Evolutionary conservation across 164 flowering plant genomes (phyloP), one percentile per base, ranked within the genome.

Genomic region (Taxillus chinensis): DNA sequence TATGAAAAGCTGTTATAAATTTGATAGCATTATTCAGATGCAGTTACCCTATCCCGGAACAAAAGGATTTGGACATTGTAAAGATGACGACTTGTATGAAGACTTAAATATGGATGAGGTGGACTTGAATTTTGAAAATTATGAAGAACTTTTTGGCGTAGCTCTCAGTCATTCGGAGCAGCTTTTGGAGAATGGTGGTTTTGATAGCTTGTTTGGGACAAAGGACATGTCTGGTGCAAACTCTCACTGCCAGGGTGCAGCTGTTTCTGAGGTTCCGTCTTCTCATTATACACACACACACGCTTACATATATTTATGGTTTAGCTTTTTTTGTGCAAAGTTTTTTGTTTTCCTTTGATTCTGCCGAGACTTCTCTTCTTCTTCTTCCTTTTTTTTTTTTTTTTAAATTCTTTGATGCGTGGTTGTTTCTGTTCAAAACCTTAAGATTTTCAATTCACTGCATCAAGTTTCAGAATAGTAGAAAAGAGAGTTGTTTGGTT

Each of bases 71-170:
- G 84, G 55, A 56, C 41, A 64, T 15, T 73, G 68, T 70, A 85
- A 79, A 60, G 84, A 75, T 71, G 87, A 75, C 67, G 71, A 65
- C 40, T 68, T 84, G 5, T 90, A 78, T 79, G 86, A 78, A 41
- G 89, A 84, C 61, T 77, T 86, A 65, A 69, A 75, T 64, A 79
- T 85, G 86, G 87, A 76, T 79, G 98, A 86, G 73, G 73, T 81
- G 64, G 97, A 88, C 71, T 55, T 90, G 67, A 79, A 66, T 71
- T 71, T 86, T 63, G 97, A 93, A 66, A 89, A 82, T 70, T 93
- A 88, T 69, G 97, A 90, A 56, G 95, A 88, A 71, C 79, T 90
- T 17, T 90, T 93, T 78, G 92, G 90, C 49, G 68, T 70, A 12
- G 68, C 86, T 59, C 83, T 77, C 45, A 78, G 77, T 68, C 69